Percentiles rank a stretch among this genome's conserved stretches.
These are phyloP conservation scores for Debaryomyces maramus DNA, from an alignment of 805 yeast genomes.

Conservation along the genomic window DNA sequence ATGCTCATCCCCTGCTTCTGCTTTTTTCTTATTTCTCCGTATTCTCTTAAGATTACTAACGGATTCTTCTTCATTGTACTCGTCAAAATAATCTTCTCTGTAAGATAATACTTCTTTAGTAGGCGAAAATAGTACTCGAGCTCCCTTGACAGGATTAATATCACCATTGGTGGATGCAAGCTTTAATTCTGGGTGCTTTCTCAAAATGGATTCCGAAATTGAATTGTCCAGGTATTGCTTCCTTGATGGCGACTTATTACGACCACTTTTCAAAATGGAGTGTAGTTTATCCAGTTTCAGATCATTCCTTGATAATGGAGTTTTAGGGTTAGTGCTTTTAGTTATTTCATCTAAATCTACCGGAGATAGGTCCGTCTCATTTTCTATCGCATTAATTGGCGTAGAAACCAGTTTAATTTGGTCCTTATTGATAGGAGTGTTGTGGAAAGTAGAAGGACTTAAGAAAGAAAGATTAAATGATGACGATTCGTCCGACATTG, in stretches of 20 bases:
- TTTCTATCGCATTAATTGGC: conserved; percentile 11
- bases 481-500: conserved; percentile 8
- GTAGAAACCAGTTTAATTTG: conserved; percentile 19
- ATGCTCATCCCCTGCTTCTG: neutral
- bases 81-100: conserved; percentile 1
- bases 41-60: neutral
- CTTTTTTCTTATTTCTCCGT: neutral
- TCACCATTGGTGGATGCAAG: conserved; percentile 20
- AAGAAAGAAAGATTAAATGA: conserved; percentile 12
- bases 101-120: conserved; percentile 22
- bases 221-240: neutral
- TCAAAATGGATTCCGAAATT: conserved; percentile 12
- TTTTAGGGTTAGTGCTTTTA: neutral
- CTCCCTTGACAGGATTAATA: conserved; percentile 31
- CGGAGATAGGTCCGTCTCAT: conserved; percentile 10
- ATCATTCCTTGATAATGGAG: conserved; percentile 11
- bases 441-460: conserved; percentile 9
- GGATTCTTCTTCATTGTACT: neutral
- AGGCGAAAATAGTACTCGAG: conserved; percentile 37
- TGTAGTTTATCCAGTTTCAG: conserved; percentile 4
- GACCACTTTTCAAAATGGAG: conserved; percentile 11
- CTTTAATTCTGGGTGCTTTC: conserved; percentile 19
- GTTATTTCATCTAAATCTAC: conserved; percentile 9
- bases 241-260: conserved; percentile 4
- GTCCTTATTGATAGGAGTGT: conserved; percentile 13